A percentile compares a stretch with the other conserved stretches of the same genome.
These are phyloP conservation scores for Boletales sp. DNA, from an alignment of 768 basidiomycete species.

Conservation along the genomic window DNA sequence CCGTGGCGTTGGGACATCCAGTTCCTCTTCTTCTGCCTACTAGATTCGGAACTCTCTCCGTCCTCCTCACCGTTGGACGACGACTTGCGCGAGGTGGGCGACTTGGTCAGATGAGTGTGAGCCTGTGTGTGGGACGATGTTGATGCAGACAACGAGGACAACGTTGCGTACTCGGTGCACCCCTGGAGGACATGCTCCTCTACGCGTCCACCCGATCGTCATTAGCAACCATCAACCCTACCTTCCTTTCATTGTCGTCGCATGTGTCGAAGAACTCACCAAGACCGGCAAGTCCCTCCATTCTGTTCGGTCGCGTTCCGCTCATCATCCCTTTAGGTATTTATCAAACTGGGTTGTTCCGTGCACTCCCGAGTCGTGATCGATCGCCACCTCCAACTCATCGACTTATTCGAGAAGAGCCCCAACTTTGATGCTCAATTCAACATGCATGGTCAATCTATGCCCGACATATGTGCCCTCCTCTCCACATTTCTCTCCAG, in stretches of 20 bases:
- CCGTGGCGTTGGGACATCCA: constrained; percentile 8
- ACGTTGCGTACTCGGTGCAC: constrained; percentile 28
- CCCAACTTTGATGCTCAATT: constrained; percentile 19
- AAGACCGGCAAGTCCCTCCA: constrained; percentile 33
- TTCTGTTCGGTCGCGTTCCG: not conserved
- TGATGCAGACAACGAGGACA: constrained; percentile 15
- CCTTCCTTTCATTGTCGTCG: constrained; percentile 37
- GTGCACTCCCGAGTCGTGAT: constrained; percentile 38
- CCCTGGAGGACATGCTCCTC: constrained; percentile 32
- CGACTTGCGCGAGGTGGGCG: constrained; percentile 6
- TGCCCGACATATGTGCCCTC: too few relatives aligned
- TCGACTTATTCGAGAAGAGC: constrained; percentile 36
- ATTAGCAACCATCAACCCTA: constrained; percentile 37
- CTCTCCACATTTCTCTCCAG: constrained; percentile 44
- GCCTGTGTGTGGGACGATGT: too few relatives aligned
- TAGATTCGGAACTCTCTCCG: constrained; percentile 9
- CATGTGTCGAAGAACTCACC: constrained; percentile 45
- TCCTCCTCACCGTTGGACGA: constrained; percentile 12
- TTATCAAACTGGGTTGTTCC: constrained; percentile 41
- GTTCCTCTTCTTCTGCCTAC: constrained; percentile 17
- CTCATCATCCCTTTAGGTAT: constrained; percentile 30
- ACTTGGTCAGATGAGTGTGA: too few relatives aligned
- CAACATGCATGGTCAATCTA: too few relatives aligned
- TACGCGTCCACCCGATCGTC: constrained; percentile 32
- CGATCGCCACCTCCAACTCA: constrained; percentile 37